Evolutionary conservation across 768 basidiomycete species (phyloP).

Genomic region (Tulasnella sp.): DNA sequence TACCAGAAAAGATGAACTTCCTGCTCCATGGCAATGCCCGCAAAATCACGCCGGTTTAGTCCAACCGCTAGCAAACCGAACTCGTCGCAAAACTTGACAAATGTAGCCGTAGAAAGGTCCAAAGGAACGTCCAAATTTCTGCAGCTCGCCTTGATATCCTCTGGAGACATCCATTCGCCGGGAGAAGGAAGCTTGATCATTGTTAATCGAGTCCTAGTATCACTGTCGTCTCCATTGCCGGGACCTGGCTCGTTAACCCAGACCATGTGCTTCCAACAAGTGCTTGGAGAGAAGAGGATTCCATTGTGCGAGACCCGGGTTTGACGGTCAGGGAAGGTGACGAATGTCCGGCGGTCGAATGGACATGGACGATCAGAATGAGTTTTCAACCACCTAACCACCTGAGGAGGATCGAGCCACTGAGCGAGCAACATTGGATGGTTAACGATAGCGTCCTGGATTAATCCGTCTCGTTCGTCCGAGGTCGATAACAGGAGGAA

Average conservation of each 20-base stretch:
- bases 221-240: background rate
- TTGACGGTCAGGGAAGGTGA: background rate
- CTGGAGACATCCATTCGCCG: background rate
- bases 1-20: background rate
- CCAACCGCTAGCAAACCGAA: background rate
- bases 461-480: background rate
- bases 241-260: background rate
- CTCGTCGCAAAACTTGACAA: background rate
- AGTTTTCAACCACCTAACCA: background rate
- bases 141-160: background rate
- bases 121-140: background rate
- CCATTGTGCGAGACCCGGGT: background rate
- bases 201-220: background rate
- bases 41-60: background rate
- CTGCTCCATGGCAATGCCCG: background rate
- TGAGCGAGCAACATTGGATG: background rate
- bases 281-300: background rate
- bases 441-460: background rate
- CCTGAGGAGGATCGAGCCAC: background rate
- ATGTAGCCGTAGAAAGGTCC: background rate
- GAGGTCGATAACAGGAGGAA: background rate
- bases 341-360: background rate
- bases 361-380: background rate
- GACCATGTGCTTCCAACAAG: background rate
- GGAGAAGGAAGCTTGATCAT: background rate